Evolutionary conservation across 805 yeast species (phyloP), one percentile per base, ranked within the genome.

Genomic region (Wickerhamiella domercqiae): DNA sequence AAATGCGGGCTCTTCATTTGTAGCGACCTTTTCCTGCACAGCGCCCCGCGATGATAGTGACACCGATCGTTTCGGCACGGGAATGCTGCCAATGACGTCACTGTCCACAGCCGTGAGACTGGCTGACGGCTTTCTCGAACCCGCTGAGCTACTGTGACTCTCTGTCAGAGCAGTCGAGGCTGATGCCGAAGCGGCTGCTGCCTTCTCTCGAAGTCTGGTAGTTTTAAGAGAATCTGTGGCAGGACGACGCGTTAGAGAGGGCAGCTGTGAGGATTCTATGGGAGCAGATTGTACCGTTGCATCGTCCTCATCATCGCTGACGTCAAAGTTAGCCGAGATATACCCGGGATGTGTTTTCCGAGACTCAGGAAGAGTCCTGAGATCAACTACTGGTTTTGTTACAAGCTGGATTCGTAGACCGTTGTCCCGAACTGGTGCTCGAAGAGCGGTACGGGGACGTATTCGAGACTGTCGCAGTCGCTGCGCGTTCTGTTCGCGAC

Each of bases 281-380:
- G 33, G 7, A 7, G 16, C 19, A 13, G 4, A 21, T 30, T 16
- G 29, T 31, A 15, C 5, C n/a, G 5, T 7, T 9, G 29, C 37
- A 16, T 39, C 47, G 5, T 47, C 48, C 7, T 48, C 53, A 17
- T 52, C 56, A 15, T 48, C 52, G 26, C 50, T 41, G 36, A 52
- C 47, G n/a, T 53, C 59, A 31, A 58, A 54, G 20, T 50, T 51
- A 1, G 59, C 62, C 3, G 56, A 44, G 28, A 54, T 52, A 34
- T 45, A 55, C 1, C 63, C 63, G 1, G 59, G 60, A 5, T 49
- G 44, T n/a, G 43, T 39, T 17, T 40, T 41, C 15, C 60, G 44
- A 2, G 49, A 41, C 19, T 40, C 50, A 3, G 43, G 37, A 16
- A 46, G 22, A 25, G 29, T 21, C 11, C 39, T 9, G 13, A 47